Evolutionary conservation across 768 basidiomycete genomes (phyloP), one percentile per base, ranked within the genome.

Genomic region (Cystobasidium tubakii): DNA sequence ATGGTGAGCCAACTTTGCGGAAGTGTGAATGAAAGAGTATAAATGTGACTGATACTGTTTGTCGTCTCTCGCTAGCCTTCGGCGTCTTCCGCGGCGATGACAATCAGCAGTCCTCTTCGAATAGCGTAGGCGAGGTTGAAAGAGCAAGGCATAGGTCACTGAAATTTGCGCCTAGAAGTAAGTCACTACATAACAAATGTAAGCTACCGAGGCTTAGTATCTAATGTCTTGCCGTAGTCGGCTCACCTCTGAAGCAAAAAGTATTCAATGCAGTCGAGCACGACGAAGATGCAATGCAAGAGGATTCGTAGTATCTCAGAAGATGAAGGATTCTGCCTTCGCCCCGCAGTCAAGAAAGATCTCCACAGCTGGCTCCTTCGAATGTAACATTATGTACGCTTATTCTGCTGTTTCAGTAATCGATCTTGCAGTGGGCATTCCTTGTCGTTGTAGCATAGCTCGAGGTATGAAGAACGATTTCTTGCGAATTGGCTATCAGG

Each of bases 241-340:
- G 69, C 31, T 71, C 69, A n/a, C 69, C 69, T 19, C 34, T 71
- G 33, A 71, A 71, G 55, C 69, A 71, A 25, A n/a, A 44, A 27
- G 54, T 60, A 17, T 71, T 60, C 55, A 71, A 55, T 29, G 69
- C 69, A 9, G 27, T 57, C 39, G 69, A 71, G 55, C 46, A 42
- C n/a, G 69, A 71, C 12, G 69, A 71, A 46, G 69, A 60, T 10
- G 15, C 27, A 31, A 25, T 54, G 23, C 36, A 31, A 27, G 66
- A 67, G 17, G 46, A 67, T 42, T 19, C 33, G 2, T 62, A 17
- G 23, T 4, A 33, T 6, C 4, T 6, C 54, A 6, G 54, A 6
- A 25, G 31, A 33, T 6, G 19, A 57, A 4, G 19, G 6, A 19
- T 57, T 19, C 6, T 12, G 19, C n/a, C n/a, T n/a, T n/a, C n/a